Conservation (phyloP, 2,329 filamentous ascomycete species). For the Cordyceps sp. region DNA sequence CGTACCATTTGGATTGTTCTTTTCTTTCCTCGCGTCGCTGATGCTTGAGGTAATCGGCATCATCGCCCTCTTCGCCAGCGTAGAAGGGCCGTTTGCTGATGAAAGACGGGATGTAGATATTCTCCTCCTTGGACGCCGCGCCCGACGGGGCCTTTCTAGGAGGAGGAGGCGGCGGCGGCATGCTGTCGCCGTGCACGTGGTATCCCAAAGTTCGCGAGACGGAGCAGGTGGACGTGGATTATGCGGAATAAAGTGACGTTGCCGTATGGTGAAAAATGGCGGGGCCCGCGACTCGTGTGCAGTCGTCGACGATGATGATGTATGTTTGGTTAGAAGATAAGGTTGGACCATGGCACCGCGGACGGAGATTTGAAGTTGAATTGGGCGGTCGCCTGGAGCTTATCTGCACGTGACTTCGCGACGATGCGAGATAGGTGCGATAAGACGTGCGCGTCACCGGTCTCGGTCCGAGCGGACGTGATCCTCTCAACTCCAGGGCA, state of each 20-base stretch:
- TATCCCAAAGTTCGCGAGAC: too few species aligned
- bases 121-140: slow-evolving; percentile 62
- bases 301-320: too few species aligned
- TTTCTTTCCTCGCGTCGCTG: slow-evolving; percentile 53
- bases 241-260: too few species aligned
- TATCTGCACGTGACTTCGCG: slow-evolving; percentile 14
- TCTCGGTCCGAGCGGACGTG: too few species aligned
- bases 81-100: slow-evolving; percentile 98
- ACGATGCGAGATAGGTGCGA: not conserved
- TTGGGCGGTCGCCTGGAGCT: not conserved
- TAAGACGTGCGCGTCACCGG: too few species aligned
- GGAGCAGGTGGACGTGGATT: too few species aligned
- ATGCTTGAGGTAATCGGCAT: slow-evolving; percentile 88
- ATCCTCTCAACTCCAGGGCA: not conserved
- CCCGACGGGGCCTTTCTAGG: slow-evolving; percentile 17
- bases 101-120: slow-evolving; percentile 96
- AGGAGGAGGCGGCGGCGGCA: slow-evolving; percentile 8
- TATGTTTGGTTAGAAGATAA: not conserved
- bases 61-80: slow-evolving; percentile 59
- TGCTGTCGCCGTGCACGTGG: not conserved
- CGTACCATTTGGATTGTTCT: slow-evolving; percentile 76
- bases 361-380: not conserved
- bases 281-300: too few species aligned
- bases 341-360: too few species aligned
- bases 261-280: too few species aligned